phyloP scores from a whole-genome alignment of 495 filamentous ascomycete genomes.

The Apodospora peruviana region DNA sequence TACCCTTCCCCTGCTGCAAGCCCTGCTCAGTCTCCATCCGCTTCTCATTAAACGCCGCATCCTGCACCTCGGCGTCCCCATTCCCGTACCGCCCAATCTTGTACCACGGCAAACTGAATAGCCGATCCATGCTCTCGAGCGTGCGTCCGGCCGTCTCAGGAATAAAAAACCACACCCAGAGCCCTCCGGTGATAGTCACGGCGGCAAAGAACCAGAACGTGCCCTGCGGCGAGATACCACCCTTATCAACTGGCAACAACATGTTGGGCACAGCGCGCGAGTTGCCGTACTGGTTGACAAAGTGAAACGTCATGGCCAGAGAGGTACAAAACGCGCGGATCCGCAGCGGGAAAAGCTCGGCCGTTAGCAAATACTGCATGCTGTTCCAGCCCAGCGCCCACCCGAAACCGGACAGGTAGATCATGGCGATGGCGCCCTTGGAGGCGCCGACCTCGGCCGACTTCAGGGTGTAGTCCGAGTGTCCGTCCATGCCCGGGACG shows the following conservation, averaged over 20 bases:
- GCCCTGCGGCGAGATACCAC: constrained; percentile 44
- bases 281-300: constrained; percentile 69
- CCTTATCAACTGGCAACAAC: constrained; percentile 37
- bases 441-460: constrained; percentile 31
- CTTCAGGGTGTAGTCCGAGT: constrained; percentile 19
- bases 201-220: constrained; percentile 65
- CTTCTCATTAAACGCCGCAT: constrained; percentile 23
- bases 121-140: constrained; percentile 59
- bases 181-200: constrained; percentile 52
- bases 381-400: constrained; percentile 74
- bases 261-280: constrained; percentile 54
- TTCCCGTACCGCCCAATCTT: constrained; percentile 58
- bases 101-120: constrained; percentile 65
- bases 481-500: constrained; percentile 40
- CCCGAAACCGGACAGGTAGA: constrained; percentile 59
- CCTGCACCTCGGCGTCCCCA: constrained; percentile 45
- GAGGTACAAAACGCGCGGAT: constrained; percentile 47
- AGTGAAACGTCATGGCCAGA: constrained; percentile 56
- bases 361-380: constrained; percentile 71
- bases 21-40: too few species aligned
- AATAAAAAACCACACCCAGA: constrained; percentile 57
- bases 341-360: constrained; percentile 66
- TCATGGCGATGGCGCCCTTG: constrained; percentile 57
- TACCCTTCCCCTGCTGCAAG: too few species aligned
- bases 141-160: constrained; percentile 63